phyloP scores from a whole-genome alignment of 1,139 yeast genomes.

The Saccharomycopsis crataegensis region DNA sequence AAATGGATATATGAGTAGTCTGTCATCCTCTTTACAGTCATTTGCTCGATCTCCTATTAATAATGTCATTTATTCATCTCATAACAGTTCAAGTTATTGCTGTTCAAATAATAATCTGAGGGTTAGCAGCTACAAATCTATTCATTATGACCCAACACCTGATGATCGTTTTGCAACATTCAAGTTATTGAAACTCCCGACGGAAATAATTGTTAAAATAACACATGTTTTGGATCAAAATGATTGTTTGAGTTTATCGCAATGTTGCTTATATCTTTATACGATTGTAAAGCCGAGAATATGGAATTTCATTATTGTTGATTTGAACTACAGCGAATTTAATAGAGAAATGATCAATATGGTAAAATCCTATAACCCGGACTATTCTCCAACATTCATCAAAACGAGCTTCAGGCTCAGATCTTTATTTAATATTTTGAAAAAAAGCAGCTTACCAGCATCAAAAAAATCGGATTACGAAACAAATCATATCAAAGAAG shows the following conservation, averaged over 20 bases:
- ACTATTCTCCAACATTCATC: constrained; percentile 9
- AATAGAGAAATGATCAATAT: constrained; percentile 2
- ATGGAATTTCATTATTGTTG: constrained; percentile 8
- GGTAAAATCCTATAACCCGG: too few species aligned
- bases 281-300: constrained; percentile 1
- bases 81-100: background rate
- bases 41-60: background rate
- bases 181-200: constrained; percentile 1
- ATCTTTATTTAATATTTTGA: constrained; percentile 1
- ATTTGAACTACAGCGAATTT: constrained; percentile 12
- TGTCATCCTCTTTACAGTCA: background rate
- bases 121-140: background rate
- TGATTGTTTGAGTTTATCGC: constrained; percentile 9
- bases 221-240: constrained; percentile 4
- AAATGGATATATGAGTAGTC: background rate
- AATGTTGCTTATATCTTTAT: constrained; percentile 1
- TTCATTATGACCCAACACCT: background rate
- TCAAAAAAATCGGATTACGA: background rate
- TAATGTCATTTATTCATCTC: background rate
- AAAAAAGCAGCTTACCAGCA: background rate
- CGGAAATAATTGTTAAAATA: constrained; percentile 3
- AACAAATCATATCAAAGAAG: background rate
- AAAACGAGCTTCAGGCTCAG: constrained; percentile 11
- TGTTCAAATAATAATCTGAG: background rate
- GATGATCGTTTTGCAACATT: background rate